A percentile compares a stretch with the other conserved stretches of the same genome.
phyloP scores from a whole-genome alignment of 176 grass and related monocot genomes.

The barley (Hordeum vulgare) region MorexV3_pseudomolecules_assembly NC_058521.1:395644-396143 shows the following conservation, averaged over 20 bases:
- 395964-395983: constrained; percentile 74
- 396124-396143: too few relatives aligned
- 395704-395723: constrained; percentile 39
- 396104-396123: too few relatives aligned
- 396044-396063: neutral
- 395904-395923: constrained; percentile 38
- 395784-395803: constrained; percentile 27
- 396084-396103: too few relatives aligned
- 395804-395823: constrained; percentile 26
- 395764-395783: constrained; percentile 25
- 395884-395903: constrained; percentile 26
- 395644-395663: neutral
- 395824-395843: neutral
- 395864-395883: constrained; percentile 1
- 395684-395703: constrained; percentile 50
- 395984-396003: constrained; percentile 87
- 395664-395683: neutral
- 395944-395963: constrained; percentile 86
- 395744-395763: constrained; percentile 10
- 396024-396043: neutral
- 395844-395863: constrained; percentile 12
- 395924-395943: constrained; percentile 77
- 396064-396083: too few relatives aligned
- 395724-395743: constrained; percentile 33
- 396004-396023: constrained; percentile 21